Percentiles rank a stretch among this genome's conserved stretches.
These are phyloP conservation scores for Tuctoria greenei DNA, from an alignment of 176 grass and related monocot genomes.

Conservation along the genomic window DNA sequence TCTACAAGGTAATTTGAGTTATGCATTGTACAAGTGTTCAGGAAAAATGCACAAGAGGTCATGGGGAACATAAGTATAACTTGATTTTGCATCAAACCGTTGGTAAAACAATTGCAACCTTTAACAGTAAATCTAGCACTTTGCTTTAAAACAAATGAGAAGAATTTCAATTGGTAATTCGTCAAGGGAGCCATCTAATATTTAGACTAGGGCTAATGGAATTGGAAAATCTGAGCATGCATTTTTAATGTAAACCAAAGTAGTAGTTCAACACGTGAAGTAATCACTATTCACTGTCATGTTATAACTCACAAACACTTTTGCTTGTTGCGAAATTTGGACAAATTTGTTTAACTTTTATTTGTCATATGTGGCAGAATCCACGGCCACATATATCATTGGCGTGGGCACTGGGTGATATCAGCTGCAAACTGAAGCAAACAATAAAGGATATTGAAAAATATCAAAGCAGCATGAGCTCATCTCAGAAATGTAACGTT, in stretches of 20 bases:
- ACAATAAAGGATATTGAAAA: conserved; percentile 54
- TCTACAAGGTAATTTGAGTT: conserved; percentile 73
- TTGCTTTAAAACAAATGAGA: conserved; percentile 15
- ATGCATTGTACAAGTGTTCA: neutral
- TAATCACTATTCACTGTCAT: conserved; percentile 1
- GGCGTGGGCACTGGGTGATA: conserved; percentile 71
- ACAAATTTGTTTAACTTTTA: neutral
- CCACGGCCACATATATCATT: conserved; percentile 90
- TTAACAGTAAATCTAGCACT: conserved; percentile 25
- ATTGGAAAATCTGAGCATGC: neutral
- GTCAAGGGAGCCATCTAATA: neutral
- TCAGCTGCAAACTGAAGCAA: conserved; percentile 65
- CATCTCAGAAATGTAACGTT: conserved; percentile 43
- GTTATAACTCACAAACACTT: neutral
- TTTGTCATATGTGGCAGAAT: conserved; percentile 33
- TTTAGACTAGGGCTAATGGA: neutral
- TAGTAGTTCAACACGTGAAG: conserved; percentile 10
- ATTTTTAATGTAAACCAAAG: neutral
- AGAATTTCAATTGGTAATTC: conserved; percentile 5
- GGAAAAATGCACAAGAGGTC: neutral
- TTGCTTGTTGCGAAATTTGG: neutral
- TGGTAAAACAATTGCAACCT: neutral
- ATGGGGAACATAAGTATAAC: conserved; percentile 1
- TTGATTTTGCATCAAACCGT: conserved; percentile 7
- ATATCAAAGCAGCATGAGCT: conserved; percentile 43